Evolutionary conservation across 306 rosid species (phyloP), one percentile per base, ranked within the genome.

Genomic region (Acacia melanoxylon): DNA sequence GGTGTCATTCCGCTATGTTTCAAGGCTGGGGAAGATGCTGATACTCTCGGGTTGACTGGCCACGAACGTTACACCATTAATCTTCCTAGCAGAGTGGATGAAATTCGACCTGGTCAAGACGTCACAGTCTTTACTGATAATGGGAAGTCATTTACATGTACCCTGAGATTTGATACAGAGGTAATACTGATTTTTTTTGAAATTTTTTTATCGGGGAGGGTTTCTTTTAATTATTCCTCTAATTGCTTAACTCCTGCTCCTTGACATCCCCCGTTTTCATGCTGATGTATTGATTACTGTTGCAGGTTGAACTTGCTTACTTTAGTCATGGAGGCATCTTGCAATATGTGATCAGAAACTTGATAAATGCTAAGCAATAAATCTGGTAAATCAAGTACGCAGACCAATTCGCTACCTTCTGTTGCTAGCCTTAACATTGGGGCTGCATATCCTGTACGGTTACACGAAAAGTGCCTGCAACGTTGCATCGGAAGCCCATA

Each of bases 291-390:
- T 24, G 37, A 62, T 49, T 74, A 45, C 45, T 25, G 13, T 31
- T 88, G 68, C 88, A 95, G 98, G 99, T 95, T 68, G 99, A 95
- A 79, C 88, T 95, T 72, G 98, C 98, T 12, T 91, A 95, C 88
- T 93, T 95, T 65, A 85, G 89, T 51, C 98, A 95, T 70, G 98
- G 98, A 70, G 99, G 99, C 84, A 95, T 95, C 77, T 76, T 95
- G 46, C 99, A 91, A 2, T 95, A 89, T 76, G 98, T 88, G 71
- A 95, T 95, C 88, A 89, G 99, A 79, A 93, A 93, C 85, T 87
- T 95, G 91, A 93, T 95, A 86, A 75, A 83, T 61, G 81, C 88
- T 15, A 88, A 83, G 68, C 83, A 90, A 41, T 92, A 88, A 88
- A 54, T 72, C 20, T 22, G 78, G 67, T 62, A 10, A 19, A 44